Evolutionary conservation across 1,284 basidiomycete genomes (phyloP).

Genomic region (Boletus semigastroideus): DNA sequence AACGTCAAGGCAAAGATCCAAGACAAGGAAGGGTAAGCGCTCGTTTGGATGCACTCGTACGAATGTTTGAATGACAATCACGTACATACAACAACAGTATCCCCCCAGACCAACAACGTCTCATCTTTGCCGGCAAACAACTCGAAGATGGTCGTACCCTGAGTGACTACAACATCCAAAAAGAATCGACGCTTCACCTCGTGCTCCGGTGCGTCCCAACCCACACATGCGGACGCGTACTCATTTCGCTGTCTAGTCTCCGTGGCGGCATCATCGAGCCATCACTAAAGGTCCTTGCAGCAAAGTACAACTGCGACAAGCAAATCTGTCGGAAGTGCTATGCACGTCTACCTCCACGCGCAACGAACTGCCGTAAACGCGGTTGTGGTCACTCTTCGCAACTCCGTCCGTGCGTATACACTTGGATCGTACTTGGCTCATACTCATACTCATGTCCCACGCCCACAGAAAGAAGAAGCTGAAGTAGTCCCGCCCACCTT

Average conservation of each 20-base stretch:
- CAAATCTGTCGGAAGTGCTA: slow-evolving; percentile 99
- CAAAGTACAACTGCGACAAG: slow-evolving; percentile 98
- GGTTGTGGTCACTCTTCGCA: slow-evolving; percentile 92
- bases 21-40: slow-evolving; percentile 78
- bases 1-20: slow-evolving; percentile 28
- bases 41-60: background rate
- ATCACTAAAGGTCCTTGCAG: slow-evolving; percentile 94
- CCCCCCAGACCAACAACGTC: slow-evolving; percentile 25
- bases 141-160: slow-evolving; percentile 96
- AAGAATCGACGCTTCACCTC: slow-evolving; percentile 97
- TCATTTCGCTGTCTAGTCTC: slow-evolving; percentile 14
- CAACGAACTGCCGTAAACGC: slow-evolving; percentile 97
- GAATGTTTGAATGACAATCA: background rate
- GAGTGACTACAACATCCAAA: slow-evolving; percentile 98
- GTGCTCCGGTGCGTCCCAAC: slow-evolving; percentile 75
- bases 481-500: slow-evolving; percentile 62
- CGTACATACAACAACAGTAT: slow-evolving; percentile 9
- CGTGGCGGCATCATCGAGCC: slow-evolving; percentile 95
- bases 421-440: background rate
- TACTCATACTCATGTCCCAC: background rate
- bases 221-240: too few species aligned
- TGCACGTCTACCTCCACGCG: slow-evolving; percentile 97
- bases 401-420: slow-evolving; percentile 83
- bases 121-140: slow-evolving; percentile 32
- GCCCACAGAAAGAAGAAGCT: slow-evolving; percentile 85